Evolutionary conservation across 257 asterid genomes (phyloP).

Genomic region (Solanum rostratum): DNA sequence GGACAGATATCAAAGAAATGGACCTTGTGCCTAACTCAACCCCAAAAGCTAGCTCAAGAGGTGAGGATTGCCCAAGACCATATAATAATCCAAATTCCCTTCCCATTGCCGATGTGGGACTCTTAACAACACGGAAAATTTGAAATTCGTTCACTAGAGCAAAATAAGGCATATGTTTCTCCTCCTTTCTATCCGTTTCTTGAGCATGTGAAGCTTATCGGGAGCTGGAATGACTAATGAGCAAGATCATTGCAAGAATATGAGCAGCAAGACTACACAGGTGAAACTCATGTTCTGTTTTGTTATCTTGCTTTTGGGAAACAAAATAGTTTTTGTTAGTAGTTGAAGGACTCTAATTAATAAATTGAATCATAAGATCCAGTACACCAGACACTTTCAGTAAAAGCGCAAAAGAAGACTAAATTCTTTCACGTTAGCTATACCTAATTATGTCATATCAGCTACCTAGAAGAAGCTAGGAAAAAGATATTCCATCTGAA

Average conservation of each 20-base stretch:
- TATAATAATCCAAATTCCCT: background rate
- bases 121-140: background rate
- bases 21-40: background rate
- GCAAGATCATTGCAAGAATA: background rate
- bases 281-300: background rate
- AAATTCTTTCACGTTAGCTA: background rate
- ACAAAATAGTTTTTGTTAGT: background rate
- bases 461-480: background rate
- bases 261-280: background rate
- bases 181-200: background rate
- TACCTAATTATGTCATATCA: background rate
- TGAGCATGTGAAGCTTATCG: background rate
- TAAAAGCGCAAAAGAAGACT: background rate
- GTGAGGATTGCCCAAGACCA: background rate
- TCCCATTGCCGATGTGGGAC: background rate
- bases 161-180: background rate
- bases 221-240: background rate
- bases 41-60: background rate
- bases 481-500: background rate
- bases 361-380: background rate
- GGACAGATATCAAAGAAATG: background rate
- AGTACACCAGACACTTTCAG: background rate
- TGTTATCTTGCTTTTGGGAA: background rate
- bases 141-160: background rate
- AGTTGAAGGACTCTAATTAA: background rate